Conservation (phyloP, 306 rosid genomes). For the Cyamopsis tetragonoloba region DNA sequence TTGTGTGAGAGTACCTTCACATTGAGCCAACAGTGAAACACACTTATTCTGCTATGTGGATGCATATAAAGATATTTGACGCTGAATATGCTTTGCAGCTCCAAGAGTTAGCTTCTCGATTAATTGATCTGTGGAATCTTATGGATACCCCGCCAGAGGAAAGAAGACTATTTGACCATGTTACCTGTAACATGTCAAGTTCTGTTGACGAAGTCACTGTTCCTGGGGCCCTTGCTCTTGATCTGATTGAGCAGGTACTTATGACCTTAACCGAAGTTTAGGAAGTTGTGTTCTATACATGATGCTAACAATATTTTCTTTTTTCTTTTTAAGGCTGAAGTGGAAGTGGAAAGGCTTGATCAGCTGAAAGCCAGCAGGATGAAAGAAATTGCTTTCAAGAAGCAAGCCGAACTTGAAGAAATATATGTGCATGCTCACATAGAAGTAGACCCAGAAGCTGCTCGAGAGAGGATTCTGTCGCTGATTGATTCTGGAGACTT, state of each 20-base stretch:
- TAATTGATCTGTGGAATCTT: slow-evolving; percentile 92
- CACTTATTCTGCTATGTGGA: neutral
- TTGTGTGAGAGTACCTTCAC: no score
- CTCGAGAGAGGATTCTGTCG: slow-evolving; percentile 66
- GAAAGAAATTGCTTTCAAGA: slow-evolving; percentile 95
- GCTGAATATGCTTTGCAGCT: slow-evolving; percentile 49
- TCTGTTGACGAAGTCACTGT: slow-evolving; percentile 85
- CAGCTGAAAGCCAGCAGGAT: slow-evolving; percentile 83
- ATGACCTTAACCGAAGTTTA: neutral
- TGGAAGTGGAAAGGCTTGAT: slow-evolving; percentile 95
- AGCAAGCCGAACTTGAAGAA: slow-evolving; percentile 85
- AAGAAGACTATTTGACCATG: slow-evolving; percentile 77
- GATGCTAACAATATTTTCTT: slow-evolving; percentile 13
- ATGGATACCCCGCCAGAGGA: slow-evolving; percentile 87
- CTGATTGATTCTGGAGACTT: slow-evolving; percentile 71
- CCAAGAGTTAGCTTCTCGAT: slow-evolving; percentile 82
- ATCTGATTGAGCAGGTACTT: slow-evolving; percentile 77
- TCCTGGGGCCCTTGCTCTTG: slow-evolving; percentile 86
- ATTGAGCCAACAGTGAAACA: no score
- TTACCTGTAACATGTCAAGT: slow-evolving; percentile 81
- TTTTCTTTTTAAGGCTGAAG: slow-evolving; percentile 62
- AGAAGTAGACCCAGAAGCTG: slow-evolving; percentile 74
- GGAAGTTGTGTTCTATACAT: neutral
- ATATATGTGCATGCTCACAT: slow-evolving; percentile 73
- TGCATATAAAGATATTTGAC: neutral